phyloP scores from a whole-genome alignment of 257 asterid genomes.

The Solanum chaucha region DNA sequence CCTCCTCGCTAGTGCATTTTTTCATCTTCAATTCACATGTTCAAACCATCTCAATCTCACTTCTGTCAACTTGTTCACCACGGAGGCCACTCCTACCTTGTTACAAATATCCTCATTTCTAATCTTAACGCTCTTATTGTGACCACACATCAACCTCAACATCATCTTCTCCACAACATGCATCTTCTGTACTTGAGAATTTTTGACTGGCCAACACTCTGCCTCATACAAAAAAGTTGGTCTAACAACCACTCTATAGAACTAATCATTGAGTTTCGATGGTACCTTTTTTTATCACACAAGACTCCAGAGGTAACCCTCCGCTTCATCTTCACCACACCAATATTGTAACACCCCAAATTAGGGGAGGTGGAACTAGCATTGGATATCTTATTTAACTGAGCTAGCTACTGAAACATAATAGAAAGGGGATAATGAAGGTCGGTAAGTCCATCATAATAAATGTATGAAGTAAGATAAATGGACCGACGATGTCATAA shows the following conservation, averaged over 20 bases:
- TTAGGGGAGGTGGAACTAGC: background rate
- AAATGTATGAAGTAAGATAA: no score
- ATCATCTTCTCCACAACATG: background rate
- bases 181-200: background rate
- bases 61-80: background rate
- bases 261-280: background rate
- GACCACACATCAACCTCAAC: background rate
- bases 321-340: background rate
- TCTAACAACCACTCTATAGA: background rate
- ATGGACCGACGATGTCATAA: no score
- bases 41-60: background rate
- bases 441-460: no score
- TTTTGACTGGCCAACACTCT: background rate
- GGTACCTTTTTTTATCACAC: background rate
- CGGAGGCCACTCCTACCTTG: background rate
- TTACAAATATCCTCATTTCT: background rate
- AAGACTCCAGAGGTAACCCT: background rate
- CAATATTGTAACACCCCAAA: background rate
- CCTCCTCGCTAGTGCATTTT: background rate
- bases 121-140: background rate
- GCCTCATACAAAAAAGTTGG: background rate
- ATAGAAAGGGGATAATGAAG: no score
- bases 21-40: background rate
- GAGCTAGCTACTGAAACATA: background rate
- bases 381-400: background rate